phyloP scores from a whole-genome alignment of 495 filamentous ascomycete genomes.

The Neurospora africana region DNA sequence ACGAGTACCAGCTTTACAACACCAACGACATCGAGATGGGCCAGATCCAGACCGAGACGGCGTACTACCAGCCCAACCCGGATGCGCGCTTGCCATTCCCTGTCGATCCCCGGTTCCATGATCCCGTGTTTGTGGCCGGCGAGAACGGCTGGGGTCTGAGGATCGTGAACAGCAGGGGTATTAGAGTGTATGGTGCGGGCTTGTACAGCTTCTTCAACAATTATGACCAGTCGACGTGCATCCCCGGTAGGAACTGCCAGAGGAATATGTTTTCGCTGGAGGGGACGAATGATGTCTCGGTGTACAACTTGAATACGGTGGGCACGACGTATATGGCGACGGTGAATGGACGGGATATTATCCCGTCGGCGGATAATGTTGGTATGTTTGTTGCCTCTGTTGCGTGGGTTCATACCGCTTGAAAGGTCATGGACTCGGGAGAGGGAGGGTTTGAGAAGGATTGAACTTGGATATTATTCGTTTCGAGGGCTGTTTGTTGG shows the following conservation, averaged over 20 bases:
- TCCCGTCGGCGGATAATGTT: constrained; percentile 41
- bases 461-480: neutral
- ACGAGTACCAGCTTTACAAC: constrained; percentile 66
- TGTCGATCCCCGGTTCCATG: constrained; percentile 46
- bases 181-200: constrained; percentile 59
- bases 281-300: constrained; percentile 23
- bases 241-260: constrained; percentile 46
- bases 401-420: constrained; percentile 7
- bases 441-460: neutral
- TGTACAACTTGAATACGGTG: constrained; percentile 45
- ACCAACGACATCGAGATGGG: constrained; percentile 57
- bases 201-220: constrained; percentile 51
- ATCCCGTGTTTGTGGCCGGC: constrained; percentile 54
- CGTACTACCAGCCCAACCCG: constrained; percentile 60
- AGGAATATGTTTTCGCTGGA: constrained; percentile 45
- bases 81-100: constrained; percentile 55
- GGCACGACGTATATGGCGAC: constrained; percentile 34
- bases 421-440: neutral
- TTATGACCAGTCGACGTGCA: constrained; percentile 29
- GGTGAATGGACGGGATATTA: constrained; percentile 37
- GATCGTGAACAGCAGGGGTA: constrained; percentile 39
- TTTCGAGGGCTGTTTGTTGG: neutral
- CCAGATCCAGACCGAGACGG: constrained; percentile 73
- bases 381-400: constrained; percentile 17
- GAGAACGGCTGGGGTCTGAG: constrained; percentile 46